Base-by-base conservation (phyloP, 495 filamentous ascomycete species). In the Ramalina intermedia region DNA sequence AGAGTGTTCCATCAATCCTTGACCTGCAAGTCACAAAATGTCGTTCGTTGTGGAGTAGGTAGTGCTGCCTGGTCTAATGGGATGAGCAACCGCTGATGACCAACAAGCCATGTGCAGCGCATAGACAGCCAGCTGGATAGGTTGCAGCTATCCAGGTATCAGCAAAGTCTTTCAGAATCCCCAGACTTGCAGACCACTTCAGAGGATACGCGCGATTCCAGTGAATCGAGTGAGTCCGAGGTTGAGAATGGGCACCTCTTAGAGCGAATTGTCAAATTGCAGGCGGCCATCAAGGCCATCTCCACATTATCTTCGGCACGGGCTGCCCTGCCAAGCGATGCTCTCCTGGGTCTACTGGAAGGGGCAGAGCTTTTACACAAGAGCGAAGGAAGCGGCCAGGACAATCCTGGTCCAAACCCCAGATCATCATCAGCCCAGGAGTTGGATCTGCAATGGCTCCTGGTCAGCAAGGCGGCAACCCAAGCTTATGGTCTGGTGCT, bases 81-180 rank as follows among this genome's bases (percentile, higher is more conserved):
- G 14, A 42, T 47, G 24, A 7, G 33, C 38, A 21, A 40, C 14
- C 47, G 45, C 50, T 53, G 37, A 46, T 23, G 14, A 35, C 18
- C 27, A 14, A 33, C 53, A 57, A 95, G 89, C 64, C 86, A 88
- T 63, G 72, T 94, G 40, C 79, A 78, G 48, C 76, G 73, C 36
- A 67, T 96, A 47, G 88, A 96, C 62, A 68, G 72, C 37, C 82
- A 85, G 55, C 73, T 98, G 48, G 88, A 94, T 58, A 78, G 76
- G 38, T 67, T 94, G 43, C 75, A 84, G 43, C 70, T 85, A 29
- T 42, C 24, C 3, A 51, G 23, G 49, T 46, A 54, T 6, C 17
- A 47, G 14, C 46, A 57, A 13, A 27, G 46, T 23, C 56, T 55
- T 21, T 54, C n/a, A 16, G 37, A 57, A 6, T 61, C 59, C 2